Conservation (phyloP, 2,329 filamentous ascomycete species). For the Hymenoscyphus salicellus region DNA sequence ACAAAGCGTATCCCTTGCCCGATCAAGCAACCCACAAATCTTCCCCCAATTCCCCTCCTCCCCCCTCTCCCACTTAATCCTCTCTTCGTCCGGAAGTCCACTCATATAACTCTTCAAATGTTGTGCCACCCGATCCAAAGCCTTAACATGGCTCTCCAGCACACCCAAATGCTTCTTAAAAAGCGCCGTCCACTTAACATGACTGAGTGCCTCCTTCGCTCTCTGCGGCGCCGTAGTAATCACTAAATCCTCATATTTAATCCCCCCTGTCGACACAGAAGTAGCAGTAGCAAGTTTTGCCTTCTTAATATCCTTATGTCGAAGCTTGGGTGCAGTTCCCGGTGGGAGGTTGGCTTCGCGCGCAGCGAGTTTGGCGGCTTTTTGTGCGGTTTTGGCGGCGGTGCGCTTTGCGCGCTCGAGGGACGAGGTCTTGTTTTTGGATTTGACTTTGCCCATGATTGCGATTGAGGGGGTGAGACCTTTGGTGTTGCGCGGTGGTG, state of each 20-base stretch:
- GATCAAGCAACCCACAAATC: conserved; percentile 29
- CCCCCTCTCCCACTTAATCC: conserved; percentile 19
- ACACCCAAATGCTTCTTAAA: conserved; percentile 31
- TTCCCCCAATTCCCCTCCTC: conserved; percentile 29
- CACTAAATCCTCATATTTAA: not conserved
- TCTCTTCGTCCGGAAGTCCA: not conserved
- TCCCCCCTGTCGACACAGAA: not conserved
- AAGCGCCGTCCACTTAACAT: conserved; percentile 37
- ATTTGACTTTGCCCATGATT: conserved; percentile 24
- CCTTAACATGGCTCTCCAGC: conserved; percentile 28
- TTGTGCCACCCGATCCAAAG: conserved; percentile 24
- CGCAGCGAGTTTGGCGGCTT: conserved; percentile 16
- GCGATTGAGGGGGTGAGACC: not conserved
- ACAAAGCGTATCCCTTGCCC: conserved; percentile 21
- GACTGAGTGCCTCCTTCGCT: conserved; percentile 25
- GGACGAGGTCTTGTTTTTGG: conserved; percentile 9
- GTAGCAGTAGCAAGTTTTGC: not conserved
- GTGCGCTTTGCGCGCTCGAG: conserved; percentile 11
- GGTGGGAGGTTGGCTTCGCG: not conserved
- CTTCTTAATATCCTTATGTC: not conserved
- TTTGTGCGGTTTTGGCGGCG: conserved; percentile 11
- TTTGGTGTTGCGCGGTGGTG: not conserved
- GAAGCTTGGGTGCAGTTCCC: not conserved
- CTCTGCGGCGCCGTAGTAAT: not conserved
- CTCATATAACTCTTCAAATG: conserved; percentile 17